These are phyloP conservation scores for Aristolochia contorta DNA, from an alignment of 164 flowering plant genomes.

Conservation along the genomic window DNA sequence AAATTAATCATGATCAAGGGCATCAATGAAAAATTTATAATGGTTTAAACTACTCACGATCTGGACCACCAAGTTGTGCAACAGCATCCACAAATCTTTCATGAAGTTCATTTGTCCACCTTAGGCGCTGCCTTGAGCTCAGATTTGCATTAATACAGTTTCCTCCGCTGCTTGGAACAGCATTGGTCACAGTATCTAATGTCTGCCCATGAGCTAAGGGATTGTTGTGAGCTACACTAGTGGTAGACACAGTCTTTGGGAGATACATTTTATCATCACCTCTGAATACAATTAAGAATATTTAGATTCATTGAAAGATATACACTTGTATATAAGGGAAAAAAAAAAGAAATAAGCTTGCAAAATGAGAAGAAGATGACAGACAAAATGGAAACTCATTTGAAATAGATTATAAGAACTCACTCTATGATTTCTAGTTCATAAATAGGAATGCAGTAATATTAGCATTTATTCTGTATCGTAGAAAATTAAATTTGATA, in stretches of 20 bases:
- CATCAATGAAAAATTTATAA: too few relatives aligned
- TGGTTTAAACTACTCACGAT: constrained; percentile 40
- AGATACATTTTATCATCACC: constrained; percentile 29
- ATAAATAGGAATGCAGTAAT: too few relatives aligned
- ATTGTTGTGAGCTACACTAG: constrained; percentile 23
- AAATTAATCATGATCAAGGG: too few relatives aligned
- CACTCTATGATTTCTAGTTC: too few relatives aligned
- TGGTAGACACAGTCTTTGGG: constrained; percentile 27
- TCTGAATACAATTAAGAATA: not conserved
- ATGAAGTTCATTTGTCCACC: constrained; percentile 95
- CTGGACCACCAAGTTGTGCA: constrained; percentile 93
- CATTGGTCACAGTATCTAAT: constrained; percentile 22
- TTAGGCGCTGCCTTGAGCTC: constrained; percentile 75
- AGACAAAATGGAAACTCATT: too few relatives aligned
- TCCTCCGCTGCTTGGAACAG: constrained; percentile 33
- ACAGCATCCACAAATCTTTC: constrained; percentile 95
- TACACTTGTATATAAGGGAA: too few relatives aligned
- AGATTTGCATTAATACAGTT: constrained; percentile 34
- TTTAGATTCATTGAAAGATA: not conserved
- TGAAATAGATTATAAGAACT: too few relatives aligned
- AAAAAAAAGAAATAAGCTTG: too few relatives aligned
- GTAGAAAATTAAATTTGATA: too few relatives aligned
- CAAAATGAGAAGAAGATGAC: too few relatives aligned
- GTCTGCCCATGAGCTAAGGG: constrained; percentile 27
- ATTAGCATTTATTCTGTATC: too few relatives aligned